Percentiles rank a stretch among this genome's conserved stretches.
phyloP scores from a whole-genome alignment of 208 protist species.

The Tritrichomonas musculus region DNA sequence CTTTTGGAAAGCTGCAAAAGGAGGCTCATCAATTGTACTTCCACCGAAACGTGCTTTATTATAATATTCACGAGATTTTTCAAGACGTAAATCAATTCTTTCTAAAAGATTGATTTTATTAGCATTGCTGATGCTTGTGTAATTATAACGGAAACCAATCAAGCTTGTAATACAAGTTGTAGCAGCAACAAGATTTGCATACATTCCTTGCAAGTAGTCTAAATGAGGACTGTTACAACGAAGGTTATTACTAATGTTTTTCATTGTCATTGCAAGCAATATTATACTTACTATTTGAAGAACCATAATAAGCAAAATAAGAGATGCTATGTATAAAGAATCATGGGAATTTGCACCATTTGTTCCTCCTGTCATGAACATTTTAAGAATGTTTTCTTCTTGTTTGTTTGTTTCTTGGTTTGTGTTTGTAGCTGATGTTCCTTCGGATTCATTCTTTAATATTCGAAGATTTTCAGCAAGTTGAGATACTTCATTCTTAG shows the following conservation, averaged over 20 bases:
- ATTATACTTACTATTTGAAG: neutral
- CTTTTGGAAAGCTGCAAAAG: neutral
- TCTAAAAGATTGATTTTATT: neutral
- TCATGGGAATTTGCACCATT: neutral
- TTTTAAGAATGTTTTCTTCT: conserved; percentile 16
- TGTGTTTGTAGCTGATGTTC: neutral
- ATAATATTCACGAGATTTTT: neutral
- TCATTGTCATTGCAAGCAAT: neutral
- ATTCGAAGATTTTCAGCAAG: neutral
- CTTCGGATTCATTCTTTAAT: neutral
- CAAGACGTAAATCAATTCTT: neutral
- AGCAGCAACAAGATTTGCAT: neutral
- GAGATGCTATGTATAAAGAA: neutral
- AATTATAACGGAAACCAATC: neutral
- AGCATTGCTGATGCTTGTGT: neutral
- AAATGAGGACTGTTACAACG: neutral
- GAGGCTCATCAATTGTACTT: neutral
- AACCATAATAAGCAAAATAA: neutral
- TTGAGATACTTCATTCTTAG: neutral
- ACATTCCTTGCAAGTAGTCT: neutral
- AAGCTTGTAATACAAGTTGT: neutral
- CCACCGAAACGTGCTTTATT: neutral
- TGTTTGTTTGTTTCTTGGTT: neutral
- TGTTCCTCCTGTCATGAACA: neutral
- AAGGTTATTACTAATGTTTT: neutral